Evolutionary conservation across 305 asterid species (phyloP), one percentile per base, ranked within the genome.

Genomic region (Fraxinus sp.): DNA sequence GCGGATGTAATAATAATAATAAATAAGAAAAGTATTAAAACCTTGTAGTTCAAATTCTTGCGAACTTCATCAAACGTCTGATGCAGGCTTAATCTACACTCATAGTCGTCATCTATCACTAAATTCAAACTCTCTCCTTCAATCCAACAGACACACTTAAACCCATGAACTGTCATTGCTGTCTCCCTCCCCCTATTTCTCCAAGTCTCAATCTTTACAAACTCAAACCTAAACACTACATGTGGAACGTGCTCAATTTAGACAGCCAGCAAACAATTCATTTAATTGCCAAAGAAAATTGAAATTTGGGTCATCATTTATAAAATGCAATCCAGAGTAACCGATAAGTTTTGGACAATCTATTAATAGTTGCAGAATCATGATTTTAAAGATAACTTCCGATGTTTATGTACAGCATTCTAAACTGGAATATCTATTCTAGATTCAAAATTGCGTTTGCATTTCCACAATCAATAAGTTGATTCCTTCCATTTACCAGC

Each of bases 231-330:
- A 33, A n/a, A 33, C 26, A 2, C 14, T 72, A 68, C 3, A 26
- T 35, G 33, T 16, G 46, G 26, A 33, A 4, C 5, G 20, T 33
- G 35, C 41, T 33, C 77, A 28, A 32, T 72, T 72, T 32, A 33
- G 24, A 72, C 41, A 72, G 74, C 74, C 37, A 24, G 74, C 74
- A 68, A 68, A 68, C 72, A 62, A 68, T 68, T 72, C 44, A 72
- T 16, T 33, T 33, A 3, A 72, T 33, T 32, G 44, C 76, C 41
- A 71, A 32, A 32, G 44, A 32, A 71, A 71, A 16, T 30, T 71
- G 11, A 33, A 32, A n/a, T 33, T 71, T 32, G 22, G 76, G 24
- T 32, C 44, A 71, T 71, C 44, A 32, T 22, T 71, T 30, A 71
- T 33, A 36, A 71, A 71, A n/a, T 71, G 35, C 1, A 7, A 37